These are phyloP conservation scores for Mortierella antarctica DNA, from an alignment of 192 early-diverging fungal species.

Conservation along the genomic window DNA sequence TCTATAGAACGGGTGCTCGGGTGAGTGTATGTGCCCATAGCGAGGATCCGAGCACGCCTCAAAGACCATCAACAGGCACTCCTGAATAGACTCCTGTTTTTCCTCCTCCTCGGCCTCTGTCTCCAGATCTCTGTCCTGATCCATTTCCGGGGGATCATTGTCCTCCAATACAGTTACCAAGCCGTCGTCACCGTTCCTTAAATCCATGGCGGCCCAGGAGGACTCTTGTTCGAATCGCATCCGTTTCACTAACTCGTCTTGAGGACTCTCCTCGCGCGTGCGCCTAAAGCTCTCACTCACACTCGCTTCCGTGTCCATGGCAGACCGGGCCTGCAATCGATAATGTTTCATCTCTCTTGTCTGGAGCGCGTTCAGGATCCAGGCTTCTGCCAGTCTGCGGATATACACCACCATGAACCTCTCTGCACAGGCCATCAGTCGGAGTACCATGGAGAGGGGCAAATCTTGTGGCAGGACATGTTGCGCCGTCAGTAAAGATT, in stretches of 20 bases:
- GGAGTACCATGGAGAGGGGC: constrained; percentile 25
- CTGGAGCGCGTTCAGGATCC: constrained; percentile 19
- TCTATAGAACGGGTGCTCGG: constrained; percentile 28
- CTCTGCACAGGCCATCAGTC: constrained; percentile 40
- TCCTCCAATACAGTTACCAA: too few relatives aligned
- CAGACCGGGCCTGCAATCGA: neutral
- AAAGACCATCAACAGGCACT: constrained; percentile 41
- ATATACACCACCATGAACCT: constrained; percentile 29
- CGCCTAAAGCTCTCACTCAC: too few relatives aligned
- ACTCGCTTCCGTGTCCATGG: neutral
- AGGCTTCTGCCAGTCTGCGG: constrained; percentile 22
- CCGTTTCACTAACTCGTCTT: neutral
- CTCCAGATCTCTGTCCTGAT: neutral
- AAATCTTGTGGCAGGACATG: constrained; percentile 34
- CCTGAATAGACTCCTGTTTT: constrained; percentile 18
- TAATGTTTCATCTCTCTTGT: constrained; percentile 13
- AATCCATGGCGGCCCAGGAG: too few relatives aligned
- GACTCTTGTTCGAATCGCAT: neutral
- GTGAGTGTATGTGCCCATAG: constrained; percentile 10
- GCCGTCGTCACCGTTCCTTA: too few relatives aligned
- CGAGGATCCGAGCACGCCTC: constrained; percentile 33
- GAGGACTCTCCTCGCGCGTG: too few relatives aligned
- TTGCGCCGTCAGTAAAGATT: constrained; percentile 18
- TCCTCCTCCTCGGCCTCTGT: neutral
- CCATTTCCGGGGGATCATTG: neutral